Base-by-base conservation (phyloP, 768 basidiomycete species). In the Leccinum broughii region DNA sequence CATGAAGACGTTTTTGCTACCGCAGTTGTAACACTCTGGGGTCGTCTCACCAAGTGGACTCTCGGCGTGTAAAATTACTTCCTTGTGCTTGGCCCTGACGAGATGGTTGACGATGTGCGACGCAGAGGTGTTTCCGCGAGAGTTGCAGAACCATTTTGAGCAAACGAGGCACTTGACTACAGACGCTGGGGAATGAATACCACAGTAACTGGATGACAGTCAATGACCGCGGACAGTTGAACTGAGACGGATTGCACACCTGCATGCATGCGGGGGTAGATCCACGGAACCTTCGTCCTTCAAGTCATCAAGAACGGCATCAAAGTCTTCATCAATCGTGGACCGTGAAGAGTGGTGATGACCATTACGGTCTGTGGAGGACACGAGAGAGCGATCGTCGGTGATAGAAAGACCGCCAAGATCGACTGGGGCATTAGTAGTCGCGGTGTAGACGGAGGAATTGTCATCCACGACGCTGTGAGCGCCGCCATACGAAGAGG, bases 61-160 rank as follows among this genome's bases (percentile, higher is more conserved):
- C 68, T 98, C 96, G 54, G 92, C 90, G 70, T 99, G 97, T 32
- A 99, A 78, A 62, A 96, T 92, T 62, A 99, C 96, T 72, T 99
- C 97, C 78, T 98, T 98, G 79, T 99, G 97, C 77, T 98, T 98
- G 32, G 97, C 95, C 70, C 96, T 93, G 53, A 99, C 97, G 60
- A 99, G 85, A 77, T 99, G 97, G 75, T 98, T 98, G 65, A 99
- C 96, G 68, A 99, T 98, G 73, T 99, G 97, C 1, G 96, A 98
- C 2, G 95, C 95, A 2, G 95, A 97, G 5, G 95, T 97, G 70
- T 97, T 97, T 58, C 95, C 95, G 34, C 97, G 86, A 11, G 96
- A 96, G 73, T 99, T 99, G 81, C 97, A 99, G 75, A 99, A 99
- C 94, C 94, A 96, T 72, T 95, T 95, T 20, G 87, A 84, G 70